Percentiles rank a stretch among this genome's conserved stretches.
These are phyloP conservation scores for Cystobasidiaceae sp. DNA, from an alignment of 1,284 basidiomycete species.

Conservation along the genomic window DNA sequence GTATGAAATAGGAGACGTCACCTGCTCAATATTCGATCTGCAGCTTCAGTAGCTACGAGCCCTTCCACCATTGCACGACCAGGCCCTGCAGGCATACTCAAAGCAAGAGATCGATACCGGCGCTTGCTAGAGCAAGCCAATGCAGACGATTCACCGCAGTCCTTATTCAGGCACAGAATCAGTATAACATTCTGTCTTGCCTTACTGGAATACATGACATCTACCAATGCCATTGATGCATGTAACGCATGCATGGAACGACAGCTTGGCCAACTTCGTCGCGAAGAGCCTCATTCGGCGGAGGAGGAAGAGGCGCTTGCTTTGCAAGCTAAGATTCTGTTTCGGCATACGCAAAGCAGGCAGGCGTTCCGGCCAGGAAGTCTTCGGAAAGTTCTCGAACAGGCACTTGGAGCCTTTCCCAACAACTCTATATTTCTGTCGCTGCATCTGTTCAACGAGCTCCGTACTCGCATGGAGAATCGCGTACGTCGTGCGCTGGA, in stretches of 20 bases:
- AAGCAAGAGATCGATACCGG: not conserved
- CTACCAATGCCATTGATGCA: slow-evolving; percentile 46
- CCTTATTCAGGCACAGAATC: slow-evolving; percentile 37
- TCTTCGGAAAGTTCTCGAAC: slow-evolving; percentile 58
- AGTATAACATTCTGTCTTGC: slow-evolving; percentile 38
- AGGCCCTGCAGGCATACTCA: slow-evolving; percentile 30
- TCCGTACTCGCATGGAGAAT: slow-evolving; percentile 52
- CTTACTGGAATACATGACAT: slow-evolving; percentile 38
- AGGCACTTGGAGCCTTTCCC: slow-evolving; percentile 59
- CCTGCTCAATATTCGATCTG: not conserved
- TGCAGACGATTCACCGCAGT: slow-evolving; percentile 30
- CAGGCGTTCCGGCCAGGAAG: slow-evolving; percentile 58
- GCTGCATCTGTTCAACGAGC: slow-evolving; percentile 64
- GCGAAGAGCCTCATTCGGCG: slow-evolving; percentile 32
- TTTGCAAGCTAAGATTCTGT: slow-evolving; percentile 58
- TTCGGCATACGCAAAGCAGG: slow-evolving; percentile 57
- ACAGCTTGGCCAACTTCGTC: slow-evolving; percentile 38
- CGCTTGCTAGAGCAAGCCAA: slow-evolving; percentile 2
- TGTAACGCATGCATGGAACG: slow-evolving; percentile 54
- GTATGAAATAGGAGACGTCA: not conserved
- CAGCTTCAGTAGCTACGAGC: not conserved
- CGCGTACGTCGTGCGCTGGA: slow-evolving; percentile 61
- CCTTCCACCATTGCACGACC: too few species aligned
- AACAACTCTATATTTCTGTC: slow-evolving; percentile 69
- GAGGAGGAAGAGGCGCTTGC: slow-evolving; percentile 60